These are phyloP conservation scores for Coemansia sp. DNA, from an alignment of 192 early-diverging fungal species.

Conservation along the genomic window DNA sequence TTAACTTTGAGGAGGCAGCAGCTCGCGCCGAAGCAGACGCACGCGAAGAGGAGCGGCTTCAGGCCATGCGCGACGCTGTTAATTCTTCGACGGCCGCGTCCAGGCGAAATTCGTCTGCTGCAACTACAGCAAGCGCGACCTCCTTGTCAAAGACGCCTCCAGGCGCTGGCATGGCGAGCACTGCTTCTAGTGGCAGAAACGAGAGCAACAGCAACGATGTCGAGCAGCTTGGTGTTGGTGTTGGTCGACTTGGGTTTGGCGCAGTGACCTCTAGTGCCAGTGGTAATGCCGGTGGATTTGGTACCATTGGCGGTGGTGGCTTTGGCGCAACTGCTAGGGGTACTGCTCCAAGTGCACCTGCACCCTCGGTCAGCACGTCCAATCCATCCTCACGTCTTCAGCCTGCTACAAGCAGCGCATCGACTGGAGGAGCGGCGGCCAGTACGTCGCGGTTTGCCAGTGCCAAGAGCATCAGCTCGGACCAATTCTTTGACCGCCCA, in stretches of 20 bases:
- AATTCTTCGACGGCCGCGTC: slow-evolving; percentile 7
- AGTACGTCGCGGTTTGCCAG: slow-evolving; percentile 6
- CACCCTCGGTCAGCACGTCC: neutral
- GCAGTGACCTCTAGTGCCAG: slow-evolving; percentile 4
- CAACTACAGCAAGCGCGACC: neutral
- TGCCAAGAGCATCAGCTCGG: slow-evolving; percentile 66
- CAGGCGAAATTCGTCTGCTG: neutral
- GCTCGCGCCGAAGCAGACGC: slow-evolving; percentile 83
- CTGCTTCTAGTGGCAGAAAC: neutral
- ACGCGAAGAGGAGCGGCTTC: slow-evolving; percentile 64
- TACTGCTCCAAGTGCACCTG: slow-evolving; percentile 9
- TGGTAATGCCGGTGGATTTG: slow-evolving; percentile 19
- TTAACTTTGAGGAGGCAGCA: slow-evolving; percentile 93
- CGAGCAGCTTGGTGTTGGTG: slow-evolving; percentile 70
- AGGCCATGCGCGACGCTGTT: slow-evolving; percentile 55
- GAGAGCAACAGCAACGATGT: slow-evolving; percentile 9
- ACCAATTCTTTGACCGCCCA: slow-evolving; percentile 89
- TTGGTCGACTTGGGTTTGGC: slow-evolving; percentile 70
- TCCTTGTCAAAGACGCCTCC: neutral
- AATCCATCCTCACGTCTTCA: neutral
- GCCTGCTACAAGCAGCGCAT: neutral
- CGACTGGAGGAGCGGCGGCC: neutral
- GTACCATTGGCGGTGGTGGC: slow-evolving; percentile 43
- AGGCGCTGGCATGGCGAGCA: neutral
- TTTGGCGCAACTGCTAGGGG: slow-evolving; percentile 57